phyloP scores from a whole-genome alignment of 2,329 filamentous ascomycete species.

The Pseudocercospora vitis region DNA sequence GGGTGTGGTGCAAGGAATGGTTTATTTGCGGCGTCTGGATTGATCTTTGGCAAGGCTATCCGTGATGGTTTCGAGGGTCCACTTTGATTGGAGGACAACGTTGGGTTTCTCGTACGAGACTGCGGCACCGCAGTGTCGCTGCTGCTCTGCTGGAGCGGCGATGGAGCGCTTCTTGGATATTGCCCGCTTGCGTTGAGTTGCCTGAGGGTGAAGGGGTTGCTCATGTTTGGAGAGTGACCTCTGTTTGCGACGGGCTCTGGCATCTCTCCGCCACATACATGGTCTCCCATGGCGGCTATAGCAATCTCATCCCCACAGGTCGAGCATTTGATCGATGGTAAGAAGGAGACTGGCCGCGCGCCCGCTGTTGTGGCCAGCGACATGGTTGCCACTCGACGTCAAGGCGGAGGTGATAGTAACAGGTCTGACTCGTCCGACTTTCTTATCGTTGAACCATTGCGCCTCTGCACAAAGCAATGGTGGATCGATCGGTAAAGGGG shows the following conservation, averaged over 20 bases:
- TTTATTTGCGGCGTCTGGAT: conserved; percentile 34
- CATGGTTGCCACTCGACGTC: conserved; percentile 24
- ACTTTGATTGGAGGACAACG: conserved; percentile 29
- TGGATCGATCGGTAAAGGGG: neutral
- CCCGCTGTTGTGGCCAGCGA: conserved; percentile 32
- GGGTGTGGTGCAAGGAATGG: conserved; percentile 33
- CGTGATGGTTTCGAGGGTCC: conserved; percentile 32
- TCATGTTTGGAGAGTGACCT: conserved; percentile 26
- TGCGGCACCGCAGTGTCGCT: conserved; percentile 13
- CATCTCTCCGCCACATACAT: conserved; percentile 58
- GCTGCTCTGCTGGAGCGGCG: conserved; percentile 10
- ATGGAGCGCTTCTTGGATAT: neutral
- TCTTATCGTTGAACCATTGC: conserved; percentile 8
- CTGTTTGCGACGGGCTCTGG: conserved; percentile 17
- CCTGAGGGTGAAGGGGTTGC: conserved; percentile 32
- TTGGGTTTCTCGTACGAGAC: conserved; percentile 18
- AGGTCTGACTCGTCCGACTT: conserved; percentile 2
- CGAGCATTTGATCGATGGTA: conserved; percentile 87
- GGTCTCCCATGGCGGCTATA: conserved; percentile 82
- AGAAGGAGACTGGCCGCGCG: conserved; percentile 64
- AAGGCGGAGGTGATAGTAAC: neutral
- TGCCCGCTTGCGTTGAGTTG: conserved; percentile 22
- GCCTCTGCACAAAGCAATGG: neutral
- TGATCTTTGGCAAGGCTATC: conserved; percentile 32
- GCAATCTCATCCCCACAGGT: conserved; percentile 74